Evolutionary conservation across 139 green algal species (phyloP).

Genomic region (Chlamydomonas incerta): DNA sequence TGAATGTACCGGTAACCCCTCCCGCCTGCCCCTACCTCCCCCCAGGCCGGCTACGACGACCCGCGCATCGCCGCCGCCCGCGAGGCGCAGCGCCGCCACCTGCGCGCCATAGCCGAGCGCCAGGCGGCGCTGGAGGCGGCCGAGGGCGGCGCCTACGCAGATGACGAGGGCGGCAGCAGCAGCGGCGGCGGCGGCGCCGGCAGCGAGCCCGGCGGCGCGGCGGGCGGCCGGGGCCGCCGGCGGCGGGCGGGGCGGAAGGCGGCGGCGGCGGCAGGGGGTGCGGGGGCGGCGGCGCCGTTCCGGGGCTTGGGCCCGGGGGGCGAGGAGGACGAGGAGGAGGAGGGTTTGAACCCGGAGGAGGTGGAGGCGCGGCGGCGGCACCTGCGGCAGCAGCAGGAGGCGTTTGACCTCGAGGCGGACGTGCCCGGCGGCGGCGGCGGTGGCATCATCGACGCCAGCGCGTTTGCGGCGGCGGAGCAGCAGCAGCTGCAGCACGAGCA

Average conservation of each 20-base stretch:
- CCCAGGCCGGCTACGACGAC: constrained; percentile 7
- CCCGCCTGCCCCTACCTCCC: not conserved
- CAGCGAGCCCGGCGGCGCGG: not conserved
- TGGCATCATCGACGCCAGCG: no score
- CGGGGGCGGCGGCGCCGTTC: no score
- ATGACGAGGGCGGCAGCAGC: constrained; percentile 14
- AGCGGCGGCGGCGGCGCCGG: not conserved
- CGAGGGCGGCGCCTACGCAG: constrained; percentile 5
- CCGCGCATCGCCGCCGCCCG: constrained; percentile 3
- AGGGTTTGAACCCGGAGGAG: not conserved
- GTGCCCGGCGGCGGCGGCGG: not conserved
- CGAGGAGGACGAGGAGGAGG: no score
- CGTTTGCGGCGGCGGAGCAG: no score
- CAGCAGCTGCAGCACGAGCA: no score
- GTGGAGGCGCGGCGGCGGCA: not conserved
- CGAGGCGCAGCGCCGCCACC: constrained; percentile 29
- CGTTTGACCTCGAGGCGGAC: not conserved
- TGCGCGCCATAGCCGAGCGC: constrained; percentile 13
- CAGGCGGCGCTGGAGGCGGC: constrained; percentile 34
- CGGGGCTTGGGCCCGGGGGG: no score
- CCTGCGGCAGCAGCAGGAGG: not conserved
- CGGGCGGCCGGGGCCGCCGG: not conserved
- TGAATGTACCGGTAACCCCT: not conserved
- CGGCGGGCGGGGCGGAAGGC: no score
- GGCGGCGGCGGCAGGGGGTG: no score